Percentiles rank a stretch among this genome's conserved stretches.
Evolutionary conservation across 331 rosid species (phyloP).

Genomic region (Arachis monticola): DNA sequence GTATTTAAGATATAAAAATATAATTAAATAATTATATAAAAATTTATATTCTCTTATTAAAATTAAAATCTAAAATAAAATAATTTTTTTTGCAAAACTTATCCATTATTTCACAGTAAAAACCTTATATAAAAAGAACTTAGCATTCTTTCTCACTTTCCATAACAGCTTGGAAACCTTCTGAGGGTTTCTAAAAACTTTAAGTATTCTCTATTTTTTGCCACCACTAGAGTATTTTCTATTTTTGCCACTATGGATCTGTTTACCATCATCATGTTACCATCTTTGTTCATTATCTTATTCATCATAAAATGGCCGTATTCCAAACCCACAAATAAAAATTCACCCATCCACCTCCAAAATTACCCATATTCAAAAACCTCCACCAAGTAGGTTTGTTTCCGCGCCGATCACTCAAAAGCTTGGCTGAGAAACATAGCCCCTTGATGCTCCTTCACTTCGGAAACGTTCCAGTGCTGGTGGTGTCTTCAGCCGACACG

Average conservation of each 20-base stretch:
- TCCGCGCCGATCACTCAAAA: conserved; percentile 40
- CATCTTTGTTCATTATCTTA: background rate
- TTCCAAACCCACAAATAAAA: conserved; percentile 6
- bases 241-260: background rate
- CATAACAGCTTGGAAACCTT: too few relatives aligned
- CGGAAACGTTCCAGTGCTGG: conserved; percentile 36
- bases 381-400: conserved; percentile 39
- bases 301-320: conserved; percentile 34
- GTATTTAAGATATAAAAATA: too few relatives aligned
- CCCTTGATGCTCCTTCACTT: conserved; percentile 39
- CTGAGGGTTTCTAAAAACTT: too few relatives aligned
- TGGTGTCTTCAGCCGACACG: conserved; percentile 43
- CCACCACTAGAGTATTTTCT: background rate
- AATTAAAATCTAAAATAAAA: too few relatives aligned
- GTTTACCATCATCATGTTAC: background rate
- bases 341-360: conserved; percentile 48
- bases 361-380: conserved; percentile 36
- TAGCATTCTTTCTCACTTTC: too few relatives aligned
- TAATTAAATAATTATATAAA: too few relatives aligned
- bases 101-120: too few relatives aligned
- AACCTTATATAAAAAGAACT: too few relatives aligned
- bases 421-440: conserved; percentile 42
- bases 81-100: too few relatives aligned
- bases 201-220: too few relatives aligned
- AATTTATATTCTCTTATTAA: too few relatives aligned